Evolutionary conservation across 2,329 filamentous ascomycete species (phyloP).

Genomic region (Claviceps fusiformis): DNA sequence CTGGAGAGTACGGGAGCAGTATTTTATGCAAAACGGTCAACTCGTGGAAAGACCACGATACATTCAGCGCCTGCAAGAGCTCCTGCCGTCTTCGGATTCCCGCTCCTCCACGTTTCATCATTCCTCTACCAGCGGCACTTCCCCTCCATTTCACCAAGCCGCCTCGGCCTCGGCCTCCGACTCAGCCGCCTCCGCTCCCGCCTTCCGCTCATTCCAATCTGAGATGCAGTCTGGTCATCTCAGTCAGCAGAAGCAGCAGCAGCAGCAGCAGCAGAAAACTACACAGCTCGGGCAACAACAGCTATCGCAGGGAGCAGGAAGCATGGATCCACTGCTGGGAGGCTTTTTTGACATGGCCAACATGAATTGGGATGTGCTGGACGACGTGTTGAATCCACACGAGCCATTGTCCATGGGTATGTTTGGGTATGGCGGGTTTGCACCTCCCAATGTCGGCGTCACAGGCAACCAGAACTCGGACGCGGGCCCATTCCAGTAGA

Average conservation of each 20-base stretch:
- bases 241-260: neutral
- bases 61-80: slow-evolving; percentile 29
- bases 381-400: slow-evolving; percentile 14
- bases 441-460: slow-evolving; percentile 7
- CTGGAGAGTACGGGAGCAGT: slow-evolving; percentile 36
- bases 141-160: neutral
- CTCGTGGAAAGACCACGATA: slow-evolving; percentile 29
- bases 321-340: slow-evolving; percentile 30
- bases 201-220: neutral
- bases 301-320: slow-evolving; percentile 9
- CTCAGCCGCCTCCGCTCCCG: neutral
- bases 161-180: too few relatives aligned
- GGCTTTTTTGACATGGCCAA: slow-evolving; percentile 29
- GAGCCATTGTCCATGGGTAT: slow-evolving; percentile 18
- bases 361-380: slow-evolving; percentile 35
- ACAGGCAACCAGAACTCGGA: slow-evolving; percentile 4
- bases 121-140: slow-evolving; percentile 5
- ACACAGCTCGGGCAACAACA: slow-evolving; percentile 1
- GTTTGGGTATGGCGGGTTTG: slow-evolving; percentile 18
- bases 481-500: slow-evolving; percentile 4
- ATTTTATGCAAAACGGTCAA: slow-evolving; percentile 23
- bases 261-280: slow-evolving; percentile 2
- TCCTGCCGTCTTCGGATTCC: slow-evolving; percentile 27
- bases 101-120: slow-evolving; percentile 16
- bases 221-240: slow-evolving; percentile 1